A percentile compares a stretch with the other conserved stretches of the same genome.
phyloP scores from a whole-genome alignment of 441 rosid species.

The Metrosideros polymorpha region DNA sequence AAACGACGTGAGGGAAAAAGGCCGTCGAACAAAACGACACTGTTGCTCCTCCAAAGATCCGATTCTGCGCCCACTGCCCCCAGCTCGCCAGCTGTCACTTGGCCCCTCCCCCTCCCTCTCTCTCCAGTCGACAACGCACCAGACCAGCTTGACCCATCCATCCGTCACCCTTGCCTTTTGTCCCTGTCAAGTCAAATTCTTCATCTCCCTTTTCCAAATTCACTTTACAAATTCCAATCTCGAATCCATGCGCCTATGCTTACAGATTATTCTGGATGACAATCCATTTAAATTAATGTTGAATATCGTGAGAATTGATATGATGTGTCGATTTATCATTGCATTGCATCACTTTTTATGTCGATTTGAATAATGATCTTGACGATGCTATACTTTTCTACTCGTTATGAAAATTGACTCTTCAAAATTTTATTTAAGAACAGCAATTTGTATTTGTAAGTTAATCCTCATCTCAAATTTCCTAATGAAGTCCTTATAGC shows the following conservation, averaged over 20 bases:
- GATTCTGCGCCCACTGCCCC: neutral
- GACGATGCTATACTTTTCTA: fast-evolving
- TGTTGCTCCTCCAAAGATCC: neutral
- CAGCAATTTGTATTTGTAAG: fast-evolving
- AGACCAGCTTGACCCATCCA: neutral
- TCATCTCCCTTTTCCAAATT: neutral
- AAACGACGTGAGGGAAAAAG: neutral
- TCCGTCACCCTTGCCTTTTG: neutral
- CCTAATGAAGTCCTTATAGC: too few species aligned
- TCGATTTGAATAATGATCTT: neutral
- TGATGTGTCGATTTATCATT: neutral
- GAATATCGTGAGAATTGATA: neutral
- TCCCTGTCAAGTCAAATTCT: neutral
- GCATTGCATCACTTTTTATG: fast-evolving
- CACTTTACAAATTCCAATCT: neutral
- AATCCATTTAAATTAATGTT: neutral
- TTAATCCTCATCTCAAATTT: fast-evolving
- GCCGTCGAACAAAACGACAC: neutral
- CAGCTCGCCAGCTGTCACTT: neutral
- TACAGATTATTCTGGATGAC: neutral
- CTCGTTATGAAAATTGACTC: neutral
- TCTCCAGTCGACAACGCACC: neutral
- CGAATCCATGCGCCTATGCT: neutral
- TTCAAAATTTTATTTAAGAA: fast-evolving
- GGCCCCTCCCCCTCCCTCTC: neutral